These are phyloP conservation scores for Lepidopterella palustris DNA, from an alignment of 495 filamentous ascomycete genomes.

Conservation along the genomic window DNA sequence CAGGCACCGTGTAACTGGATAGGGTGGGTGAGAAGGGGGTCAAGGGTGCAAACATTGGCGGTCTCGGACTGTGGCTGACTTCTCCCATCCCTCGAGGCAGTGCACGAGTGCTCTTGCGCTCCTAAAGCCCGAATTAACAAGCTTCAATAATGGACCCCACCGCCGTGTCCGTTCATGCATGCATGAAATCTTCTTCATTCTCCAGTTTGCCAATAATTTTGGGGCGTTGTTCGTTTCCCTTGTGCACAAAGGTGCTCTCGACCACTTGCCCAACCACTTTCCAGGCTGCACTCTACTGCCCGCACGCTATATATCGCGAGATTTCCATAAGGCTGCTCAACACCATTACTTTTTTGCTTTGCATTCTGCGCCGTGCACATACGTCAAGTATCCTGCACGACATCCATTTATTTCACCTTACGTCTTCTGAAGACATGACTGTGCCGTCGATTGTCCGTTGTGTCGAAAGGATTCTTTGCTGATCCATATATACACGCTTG, in stretches of 20 bases:
- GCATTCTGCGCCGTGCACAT: slow-evolving; percentile 14
- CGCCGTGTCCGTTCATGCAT: background rate
- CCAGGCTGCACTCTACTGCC: slow-evolving; percentile 23
- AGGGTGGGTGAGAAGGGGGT: background rate
- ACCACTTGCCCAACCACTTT: too few relatives aligned
- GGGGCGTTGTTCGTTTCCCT: background rate
- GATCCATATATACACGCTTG: slow-evolving; percentile 4
- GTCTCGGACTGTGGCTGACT: background rate
- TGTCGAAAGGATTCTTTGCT: too few relatives aligned
- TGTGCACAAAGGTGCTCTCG: too few relatives aligned
- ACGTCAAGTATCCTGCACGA: slow-evolving; percentile 25
- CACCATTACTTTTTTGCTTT: slow-evolving; percentile 10
- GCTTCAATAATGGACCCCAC: background rate
- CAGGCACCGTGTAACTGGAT: background rate
- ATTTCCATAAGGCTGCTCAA: slow-evolving; percentile 16
- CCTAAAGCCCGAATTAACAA: too few relatives aligned
- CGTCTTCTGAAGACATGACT: too few relatives aligned
- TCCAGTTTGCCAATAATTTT: background rate
- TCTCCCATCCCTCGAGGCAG: background rate
- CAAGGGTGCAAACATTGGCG: background rate
- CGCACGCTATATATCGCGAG: slow-evolving; percentile 14
- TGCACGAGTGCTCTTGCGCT: background rate
- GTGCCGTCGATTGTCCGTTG: too few relatives aligned
- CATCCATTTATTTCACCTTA: slow-evolving; percentile 10
- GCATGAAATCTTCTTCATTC: background rate